Conservation (phyloP, 306 rosid genomes). For the Castanea mollissima region DNA sequence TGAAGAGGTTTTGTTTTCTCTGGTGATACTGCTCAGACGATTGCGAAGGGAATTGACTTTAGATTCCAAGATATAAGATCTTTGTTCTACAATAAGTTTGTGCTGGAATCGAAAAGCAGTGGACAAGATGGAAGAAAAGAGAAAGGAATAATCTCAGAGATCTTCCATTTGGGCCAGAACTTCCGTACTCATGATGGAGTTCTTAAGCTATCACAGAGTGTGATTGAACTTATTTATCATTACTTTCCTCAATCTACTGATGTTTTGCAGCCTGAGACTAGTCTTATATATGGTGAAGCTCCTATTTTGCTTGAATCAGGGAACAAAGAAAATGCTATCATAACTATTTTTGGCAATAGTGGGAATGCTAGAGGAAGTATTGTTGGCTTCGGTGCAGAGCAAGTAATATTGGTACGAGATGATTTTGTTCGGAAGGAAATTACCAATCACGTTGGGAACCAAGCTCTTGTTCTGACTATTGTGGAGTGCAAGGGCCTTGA, state of each 20-base stretch:
- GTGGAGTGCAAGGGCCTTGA: conserved; percentile 87
- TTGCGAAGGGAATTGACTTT: conserved; percentile 80
- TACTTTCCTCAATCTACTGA: conserved; percentile 70
- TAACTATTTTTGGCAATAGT: conserved; percentile 60
- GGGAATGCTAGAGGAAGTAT: conserved; percentile 34
- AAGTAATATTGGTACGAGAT: conserved; percentile 78
- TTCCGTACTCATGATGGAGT: conserved; percentile 79
- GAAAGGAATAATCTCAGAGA: conserved; percentile 47
- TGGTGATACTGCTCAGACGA: conserved; percentile 83
- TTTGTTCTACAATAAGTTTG: conserved; percentile 61
- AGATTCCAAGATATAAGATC: conserved; percentile 63
- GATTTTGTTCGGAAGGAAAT: conserved; percentile 49
- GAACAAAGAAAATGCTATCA: conserved; percentile 54
- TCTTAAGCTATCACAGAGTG: conserved; percentile 66
- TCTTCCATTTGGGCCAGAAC: conserved; percentile 50
- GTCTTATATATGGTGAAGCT: conserved; percentile 66
- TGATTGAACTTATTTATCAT: conserved; percentile 54
- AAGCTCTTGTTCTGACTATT: conserved; percentile 71
- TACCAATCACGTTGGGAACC: conserved; percentile 49
- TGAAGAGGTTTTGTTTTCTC: conserved; percentile 81
- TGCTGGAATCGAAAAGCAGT: conserved; percentile 33
- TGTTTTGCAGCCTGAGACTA: conserved; percentile 64
- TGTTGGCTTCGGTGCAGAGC: conserved; percentile 83
- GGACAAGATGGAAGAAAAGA: conserved; percentile 26
- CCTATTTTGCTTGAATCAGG: conserved; percentile 60